These are phyloP conservation scores for Rosa lucieae DNA, from an alignment of 306 rosid genomes.

Conservation along the genomic window DNA sequence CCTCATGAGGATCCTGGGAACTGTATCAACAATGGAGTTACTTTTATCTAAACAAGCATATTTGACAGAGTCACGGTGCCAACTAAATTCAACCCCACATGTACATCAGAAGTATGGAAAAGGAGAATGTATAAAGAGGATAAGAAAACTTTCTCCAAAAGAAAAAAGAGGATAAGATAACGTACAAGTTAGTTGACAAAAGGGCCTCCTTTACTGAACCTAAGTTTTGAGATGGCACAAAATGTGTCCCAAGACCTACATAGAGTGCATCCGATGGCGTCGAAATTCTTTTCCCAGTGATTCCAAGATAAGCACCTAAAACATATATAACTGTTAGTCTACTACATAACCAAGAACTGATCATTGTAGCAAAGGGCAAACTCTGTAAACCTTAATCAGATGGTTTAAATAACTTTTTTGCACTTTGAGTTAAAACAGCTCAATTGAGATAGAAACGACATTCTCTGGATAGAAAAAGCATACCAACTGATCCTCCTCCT, in stretches of 20 bases:
- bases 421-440: not conserved
- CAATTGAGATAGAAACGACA: not conserved
- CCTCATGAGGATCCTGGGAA: constrained; percentile 82
- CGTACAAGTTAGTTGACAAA: constrained; percentile 76
- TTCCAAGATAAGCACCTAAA: constrained; percentile 90
- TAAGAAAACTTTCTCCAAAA: not conserved
- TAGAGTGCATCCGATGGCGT: constrained; percentile 88
- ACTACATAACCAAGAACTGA: constrained; percentile 9
- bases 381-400: not conserved
- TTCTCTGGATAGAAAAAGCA: constrained; percentile 15
- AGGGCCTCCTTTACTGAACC: constrained; percentile 81
- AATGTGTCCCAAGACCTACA: constrained; percentile 92
- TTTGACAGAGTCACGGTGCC: not conserved
- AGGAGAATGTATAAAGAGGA: not conserved
- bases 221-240: constrained; percentile 82
- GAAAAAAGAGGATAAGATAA: constrained; percentile 15
- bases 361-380: constrained; percentile 19
- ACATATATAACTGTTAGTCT: constrained; percentile 19
- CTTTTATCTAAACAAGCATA: not conserved
- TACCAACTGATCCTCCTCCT: constrained; percentile 97
- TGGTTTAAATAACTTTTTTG: not conserved
- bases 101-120: not conserved
- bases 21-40: constrained; percentile 46
- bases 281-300: constrained; percentile 89
- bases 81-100: not conserved